Evolutionary conservation across 1,284 basidiomycete genomes (phyloP), one percentile per base, ranked within the genome.

Genomic region (Leccinum pachyderme): DNA sequence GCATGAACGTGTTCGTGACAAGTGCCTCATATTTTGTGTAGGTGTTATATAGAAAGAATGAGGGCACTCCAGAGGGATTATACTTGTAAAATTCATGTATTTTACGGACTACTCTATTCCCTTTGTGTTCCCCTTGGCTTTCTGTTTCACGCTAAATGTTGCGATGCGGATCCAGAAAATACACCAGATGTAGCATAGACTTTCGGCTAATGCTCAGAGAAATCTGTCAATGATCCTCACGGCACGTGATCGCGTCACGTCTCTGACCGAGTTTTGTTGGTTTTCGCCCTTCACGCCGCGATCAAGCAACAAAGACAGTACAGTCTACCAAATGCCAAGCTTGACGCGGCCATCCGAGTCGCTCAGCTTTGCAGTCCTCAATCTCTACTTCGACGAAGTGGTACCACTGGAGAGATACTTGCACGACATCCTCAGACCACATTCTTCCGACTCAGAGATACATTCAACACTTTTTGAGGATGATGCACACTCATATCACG

Each of bases 11-110:
- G 15, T 58, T 67, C 46, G 62, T 52, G 15, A 24, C 29, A 22
- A 48, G 56, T 56, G 48, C 55, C 52, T 59, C 49, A 69, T 48
- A n/a, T 43, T 1, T 53, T 37, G 46, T 61, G n/a, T 60, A 89
- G 87, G 88, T 91, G 29, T 70, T 95, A 48, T 94, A 95, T 77
- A 81, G 90, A 74, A 96, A 95, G 84, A 94, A 94, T 72, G 93
- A 96, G 76, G 93, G 93, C 61, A 93, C 92, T 44, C 89, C 90
- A 11, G 90, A 92, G 68, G 90, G 89, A 54, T 77, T 91, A 57
- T 91, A 92, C 71, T 73, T 92, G 74, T 91, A 77, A 65, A 66
- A 18, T 49, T 51, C 48, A 24, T 53, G 52, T 54, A 33, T 51
- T 53, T 56, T 11, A 28, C 44, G 47, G 47, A 28, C 7, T 32